Percentiles rank a stretch among this genome's conserved stretches.
Evolutionary conservation across 2,329 filamentous ascomycete species (phyloP).

Genomic region (Xylaria sp.): DNA sequence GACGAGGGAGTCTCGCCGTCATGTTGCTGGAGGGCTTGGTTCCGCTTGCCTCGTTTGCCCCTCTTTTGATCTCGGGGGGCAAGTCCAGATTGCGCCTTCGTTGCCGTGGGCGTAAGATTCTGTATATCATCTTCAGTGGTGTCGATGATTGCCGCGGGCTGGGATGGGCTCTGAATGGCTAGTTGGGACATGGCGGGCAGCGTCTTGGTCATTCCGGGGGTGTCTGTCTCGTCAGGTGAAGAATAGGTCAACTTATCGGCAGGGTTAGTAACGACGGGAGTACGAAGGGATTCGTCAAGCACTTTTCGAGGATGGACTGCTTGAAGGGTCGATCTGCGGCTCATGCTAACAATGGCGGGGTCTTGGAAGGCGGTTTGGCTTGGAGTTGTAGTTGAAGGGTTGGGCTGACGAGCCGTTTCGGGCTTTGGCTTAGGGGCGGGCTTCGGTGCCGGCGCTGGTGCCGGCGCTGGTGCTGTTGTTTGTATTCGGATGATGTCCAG

Average conservation of each 20-base stretch:
- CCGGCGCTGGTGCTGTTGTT: background rate
- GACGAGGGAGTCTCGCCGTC: constrained; percentile 19
- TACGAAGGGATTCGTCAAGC: constrained; percentile 32
- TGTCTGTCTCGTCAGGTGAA: constrained; percentile 26
- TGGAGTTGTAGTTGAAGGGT: constrained; percentile 22
- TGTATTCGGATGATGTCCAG: constrained; percentile 24
- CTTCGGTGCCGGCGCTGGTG: background rate
- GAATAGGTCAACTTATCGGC: constrained; percentile 25
- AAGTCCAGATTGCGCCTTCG: constrained; percentile 10
- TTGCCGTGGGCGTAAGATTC: constrained; percentile 19
- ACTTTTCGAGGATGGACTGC: constrained; percentile 28
- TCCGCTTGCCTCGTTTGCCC: constrained; percentile 24
- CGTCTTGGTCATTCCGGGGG: constrained; percentile 13
- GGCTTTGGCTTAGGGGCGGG: background rate
- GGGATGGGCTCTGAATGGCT: constrained; percentile 16
- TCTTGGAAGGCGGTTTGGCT: constrained; percentile 58
- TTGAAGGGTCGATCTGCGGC: constrained; percentile 36
- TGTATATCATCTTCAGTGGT: constrained; percentile 22
- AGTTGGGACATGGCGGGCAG: constrained; percentile 15
- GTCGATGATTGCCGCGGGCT: constrained; percentile 8
- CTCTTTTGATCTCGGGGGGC: constrained; percentile 21
- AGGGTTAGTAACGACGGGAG: constrained; percentile 23
- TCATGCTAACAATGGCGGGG: constrained; percentile 73
- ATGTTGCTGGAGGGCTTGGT: constrained; percentile 15
- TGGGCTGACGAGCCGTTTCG: constrained; percentile 18